Conservation (phyloP, 371 early-diverging fungal genomes). For the Apophysomyces trapeziformis region DNA sequence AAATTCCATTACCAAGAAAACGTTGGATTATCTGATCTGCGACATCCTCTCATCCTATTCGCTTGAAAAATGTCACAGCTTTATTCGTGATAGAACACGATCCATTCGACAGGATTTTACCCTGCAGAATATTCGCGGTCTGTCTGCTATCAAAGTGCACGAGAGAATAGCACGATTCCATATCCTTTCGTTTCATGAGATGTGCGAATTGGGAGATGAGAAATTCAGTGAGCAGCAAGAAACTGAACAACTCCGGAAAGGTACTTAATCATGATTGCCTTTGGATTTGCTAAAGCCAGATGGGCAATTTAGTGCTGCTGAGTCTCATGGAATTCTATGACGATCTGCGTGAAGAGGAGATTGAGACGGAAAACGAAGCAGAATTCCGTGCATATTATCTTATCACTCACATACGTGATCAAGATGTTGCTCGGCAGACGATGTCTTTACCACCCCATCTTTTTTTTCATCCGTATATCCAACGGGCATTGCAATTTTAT, state of each 20-base stretch:
- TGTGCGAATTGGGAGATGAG: conserved; percentile 66
- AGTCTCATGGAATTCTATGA: conserved; percentile 86
- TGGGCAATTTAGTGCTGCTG: conserved; percentile 57
- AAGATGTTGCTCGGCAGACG: conserved; percentile 67
- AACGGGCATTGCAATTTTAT: conserved; percentile 72
- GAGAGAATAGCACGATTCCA: conserved; percentile 92
- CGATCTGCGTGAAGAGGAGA: conserved; percentile 64
- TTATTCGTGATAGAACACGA: conserved; percentile 89
- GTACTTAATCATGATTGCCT: conserved; percentile 31
- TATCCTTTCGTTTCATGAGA: conserved; percentile 76
- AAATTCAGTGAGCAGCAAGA: conserved; percentile 83
- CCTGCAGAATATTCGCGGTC: conserved; percentile 78
- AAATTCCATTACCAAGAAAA: conserved; percentile 40
- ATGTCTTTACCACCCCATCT: conserved; percentile 60
- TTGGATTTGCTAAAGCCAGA: too few species aligned
- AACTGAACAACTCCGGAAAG: conserved; percentile 87
- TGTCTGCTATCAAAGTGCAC: conserved; percentile 68
- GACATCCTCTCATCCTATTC: conserved; percentile 59
- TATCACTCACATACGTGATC: conserved; percentile 71
- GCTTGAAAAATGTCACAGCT: conserved; percentile 74
- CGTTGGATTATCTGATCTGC: conserved; percentile 81
- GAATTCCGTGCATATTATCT: conserved; percentile 90
- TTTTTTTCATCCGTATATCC: conserved; percentile 63
- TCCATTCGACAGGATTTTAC: conserved; percentile 90
- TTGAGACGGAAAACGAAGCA: conserved; percentile 75